Evolutionary conservation across 371 early-diverging fungal genomes (phyloP), one percentile per base, ranked within the genome.

Genomic region (Smittium culicis): DNA sequence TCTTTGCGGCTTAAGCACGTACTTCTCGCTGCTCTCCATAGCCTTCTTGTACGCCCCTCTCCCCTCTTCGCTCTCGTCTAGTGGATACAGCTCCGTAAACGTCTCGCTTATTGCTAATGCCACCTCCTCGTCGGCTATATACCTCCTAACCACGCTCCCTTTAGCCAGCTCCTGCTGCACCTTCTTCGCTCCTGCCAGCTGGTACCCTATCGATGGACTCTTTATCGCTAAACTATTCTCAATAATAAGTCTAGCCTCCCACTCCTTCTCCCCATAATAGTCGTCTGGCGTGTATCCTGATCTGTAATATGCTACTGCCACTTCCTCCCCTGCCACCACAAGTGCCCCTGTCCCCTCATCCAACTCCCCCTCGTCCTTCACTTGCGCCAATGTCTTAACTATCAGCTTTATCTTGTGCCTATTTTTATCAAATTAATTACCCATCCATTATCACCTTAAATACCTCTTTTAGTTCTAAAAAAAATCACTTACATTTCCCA

Each of bases 131-230:
- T 86, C 82, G 34, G 70, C 66, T 29, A 89, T 71, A 72, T 82
- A 91, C 75, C 84, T 82, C 71, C 95, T 94, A 17, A 97, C 72
- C 30, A 87, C 77, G 27, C 89, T 90, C 0, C 92, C 87, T 0
- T 79, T 72, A 0, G 95, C 86, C 35, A 98, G 74, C 2, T 94
- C 87, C 73, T 98, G 96, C 71, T 98, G 97, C 2, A 96, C 84
- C 72, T 98, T 98, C 73, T 98, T 98, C 31, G 91, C 83, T 14
- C 98, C 98, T 0, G 88, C 90, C n/a, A 98, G 77, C 64, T 96
- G 97, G 70, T 94, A 94, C 0, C 91, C 89, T 17, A 91, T 79
- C 25, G 83, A 89, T 32, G 97, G 98, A 68, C 93, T 92, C 67
- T 94, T 90, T 68, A 96, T 86, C 0, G 95, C 80, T 29, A 82